Evolutionary conservation across 495 filamentous ascomycete species (phyloP), one percentile per base, ranked within the genome.

Genomic region (Diplogelasinospora grovesii): DNA sequence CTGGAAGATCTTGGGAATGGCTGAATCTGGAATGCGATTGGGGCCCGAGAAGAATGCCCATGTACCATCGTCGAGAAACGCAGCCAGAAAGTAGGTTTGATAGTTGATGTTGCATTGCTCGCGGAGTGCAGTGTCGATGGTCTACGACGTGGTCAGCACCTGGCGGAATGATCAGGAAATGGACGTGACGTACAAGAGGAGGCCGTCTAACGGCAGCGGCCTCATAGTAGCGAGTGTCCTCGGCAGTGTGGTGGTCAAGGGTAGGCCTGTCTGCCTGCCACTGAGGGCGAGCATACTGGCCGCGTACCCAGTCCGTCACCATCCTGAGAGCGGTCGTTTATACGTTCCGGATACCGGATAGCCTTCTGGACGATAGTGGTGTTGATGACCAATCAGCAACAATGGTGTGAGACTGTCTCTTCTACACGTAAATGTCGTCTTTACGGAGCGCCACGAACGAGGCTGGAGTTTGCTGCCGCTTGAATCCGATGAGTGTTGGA

Each of bases 21-120:
- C 46, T 21, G 46, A 33, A 9, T 52, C 34, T 3, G 50, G 30
- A 1, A 61, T 19, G 45, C 44, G 34, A 3, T 46, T 28, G 2
- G 59, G 62, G 2, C 57, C 57, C 1, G 59, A 48, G 35, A 67
- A 68, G 19, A 54, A 54, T 7, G 35, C 47, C 5, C 48, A 36
- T 4, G 50, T 43, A 3, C 64, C 65, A 14, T 64, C 43, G 3
- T 59, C 62, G 8, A 52, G 53, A 13, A 57, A 19, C 8, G 54
- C 46, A 22, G 60, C 62, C 9, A 67, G 49, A 23, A 70, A 61
- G 33, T 60, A 70, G 41, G 52, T 52, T n/a, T 58, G 45, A 0
- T 48, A 50, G 8, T 55, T 41, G 30, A 70, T 59, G 22, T 51
- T 46, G 43, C 65, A 69, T 10, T 61, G 52, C 15, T 66, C 64